phyloP scores from a whole-genome alignment of 495 filamentous ascomycete species.

The Penicillium samsonianum region DNA sequence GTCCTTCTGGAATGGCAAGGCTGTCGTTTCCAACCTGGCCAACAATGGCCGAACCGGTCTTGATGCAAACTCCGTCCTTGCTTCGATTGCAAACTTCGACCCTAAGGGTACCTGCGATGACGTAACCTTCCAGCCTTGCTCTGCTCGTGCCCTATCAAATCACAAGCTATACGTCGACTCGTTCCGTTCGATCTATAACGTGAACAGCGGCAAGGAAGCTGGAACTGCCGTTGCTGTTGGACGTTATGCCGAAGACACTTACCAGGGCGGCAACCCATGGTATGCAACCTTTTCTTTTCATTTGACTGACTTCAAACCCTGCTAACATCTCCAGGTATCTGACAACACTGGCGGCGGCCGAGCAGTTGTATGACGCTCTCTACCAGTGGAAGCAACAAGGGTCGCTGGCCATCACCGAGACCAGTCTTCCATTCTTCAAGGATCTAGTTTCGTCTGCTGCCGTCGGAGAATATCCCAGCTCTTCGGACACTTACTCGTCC shows the following conservation, averaged over 20 bases:
- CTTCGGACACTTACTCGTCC: slow-evolving; percentile 39
- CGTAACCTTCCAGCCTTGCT: slow-evolving; percentile 53
- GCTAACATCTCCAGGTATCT: slow-evolving; percentile 31
- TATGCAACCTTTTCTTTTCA: slow-evolving; percentile 15
- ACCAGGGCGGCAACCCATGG: slow-evolving; percentile 66
- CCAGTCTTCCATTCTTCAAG: slow-evolving; percentile 43
- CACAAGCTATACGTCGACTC: slow-evolving; percentile 53
- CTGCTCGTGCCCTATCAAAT: slow-evolving; percentile 47
- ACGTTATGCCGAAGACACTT: slow-evolving; percentile 68
- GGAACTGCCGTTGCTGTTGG: slow-evolving; percentile 63
- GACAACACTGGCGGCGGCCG: slow-evolving; percentile 40
- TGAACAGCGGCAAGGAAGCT: slow-evolving; percentile 41
- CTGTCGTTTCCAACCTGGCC: slow-evolving; percentile 45
- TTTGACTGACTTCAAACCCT: neutral
- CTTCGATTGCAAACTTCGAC: slow-evolving; percentile 49
- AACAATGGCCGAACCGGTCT: slow-evolving; percentile 44
- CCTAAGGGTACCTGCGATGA: slow-evolving; percentile 50
- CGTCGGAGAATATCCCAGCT: slow-evolving; percentile 38
- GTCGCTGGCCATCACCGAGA: slow-evolving; percentile 43
- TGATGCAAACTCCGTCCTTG: slow-evolving; percentile 51
- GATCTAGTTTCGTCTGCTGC: slow-evolving; percentile 42
- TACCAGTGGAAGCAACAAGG: slow-evolving; percentile 53
- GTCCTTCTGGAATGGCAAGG: slow-evolving; percentile 48
- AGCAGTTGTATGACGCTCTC: slow-evolving; percentile 44
- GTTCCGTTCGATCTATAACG: slow-evolving; percentile 50